Evolutionary conservation across 305 asterid genomes (phyloP), one percentile per base, ranked within the genome.

Genomic region (Caryopteris hybrid): DNA sequence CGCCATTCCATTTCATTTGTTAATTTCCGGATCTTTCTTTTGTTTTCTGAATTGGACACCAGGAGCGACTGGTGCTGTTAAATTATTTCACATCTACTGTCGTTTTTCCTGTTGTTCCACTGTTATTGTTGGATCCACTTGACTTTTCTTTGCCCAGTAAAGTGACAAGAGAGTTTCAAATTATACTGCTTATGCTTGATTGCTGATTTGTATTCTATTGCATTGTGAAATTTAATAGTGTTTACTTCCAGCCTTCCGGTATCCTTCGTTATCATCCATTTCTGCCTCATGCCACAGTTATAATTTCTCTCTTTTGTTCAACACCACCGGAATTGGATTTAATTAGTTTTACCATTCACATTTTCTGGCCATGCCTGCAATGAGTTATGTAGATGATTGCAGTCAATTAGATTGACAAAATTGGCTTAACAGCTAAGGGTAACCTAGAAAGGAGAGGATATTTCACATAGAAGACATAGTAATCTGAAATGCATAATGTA

Each of bases 81-180:
- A 12, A 33, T 47, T 11, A 51, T 22, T 23, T 52, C 13, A 38
- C 51, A 6, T 31, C 27, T 17, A 27, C 43, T 5, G 12, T 5
- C 5, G 20, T 25, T 23, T 33, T 39, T 42, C 4, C 17, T 66
- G 23, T 18, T 20, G 36, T 48, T n/a, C n/a, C n/a, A n/a, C n/a
- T n/a, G n/a, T n/a, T n/a, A n/a, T n/a, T 41, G 56, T 45, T 27
- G 50, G 53, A 69, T 47, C 68, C 38, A 58, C 9, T 27, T 46
- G 6, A 14, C n/a, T 6, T 36, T 29, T 25, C 2, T 0, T 13
- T 46, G 50, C 14, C 11, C 61, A 23, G 8, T 48, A 54, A 54
- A 22, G 13, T 39, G 66, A 8, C 7, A 52, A 3, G 29, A 14
- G 29, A 14, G n/a, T 51, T 9, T 14, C 2, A 3, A 47, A 47